phyloP scores from a whole-genome alignment of 176 grass and related monocot species.

The Eragrostis curvula region DNA sequence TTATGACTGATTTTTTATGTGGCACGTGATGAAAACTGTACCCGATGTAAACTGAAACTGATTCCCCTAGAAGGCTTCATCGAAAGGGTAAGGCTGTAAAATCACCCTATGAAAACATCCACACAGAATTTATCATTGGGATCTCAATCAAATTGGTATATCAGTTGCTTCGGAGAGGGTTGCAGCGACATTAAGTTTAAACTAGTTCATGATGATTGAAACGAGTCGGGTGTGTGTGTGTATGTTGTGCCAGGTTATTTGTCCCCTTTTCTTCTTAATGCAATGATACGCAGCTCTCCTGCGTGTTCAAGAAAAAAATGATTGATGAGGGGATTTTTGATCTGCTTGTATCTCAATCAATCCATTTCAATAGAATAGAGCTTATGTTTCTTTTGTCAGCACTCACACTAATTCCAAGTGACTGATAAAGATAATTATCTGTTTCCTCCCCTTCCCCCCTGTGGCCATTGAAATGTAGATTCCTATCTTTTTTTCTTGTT shows the following conservation, averaged over 20 bases:
- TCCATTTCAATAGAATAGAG: neutral
- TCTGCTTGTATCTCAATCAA: neutral
- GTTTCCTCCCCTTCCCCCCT: too few species aligned
- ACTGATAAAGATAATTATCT: too few species aligned
- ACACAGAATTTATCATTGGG: neutral
- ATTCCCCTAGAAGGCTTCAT: neutral
- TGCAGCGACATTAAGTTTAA: neutral
- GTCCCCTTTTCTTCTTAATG: too few species aligned
- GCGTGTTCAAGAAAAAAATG: too few species aligned
- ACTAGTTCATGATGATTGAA: neutral
- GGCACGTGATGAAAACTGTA: neutral
- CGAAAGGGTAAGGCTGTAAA: neutral
- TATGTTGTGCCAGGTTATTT: too few species aligned
- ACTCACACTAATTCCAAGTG: too few species aligned
- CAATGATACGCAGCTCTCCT: too few species aligned
- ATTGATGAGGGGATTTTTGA: neutral
- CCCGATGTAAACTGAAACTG: neutral
- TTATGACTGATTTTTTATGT: neutral
- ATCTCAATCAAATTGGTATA: conserved; percentile 4
- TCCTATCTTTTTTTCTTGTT: neutral
- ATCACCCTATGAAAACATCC: neutral
- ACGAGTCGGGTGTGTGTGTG: too few species aligned
- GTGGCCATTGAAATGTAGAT: neutral
- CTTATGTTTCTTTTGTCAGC: neutral
- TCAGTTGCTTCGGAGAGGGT: neutral